phyloP scores from a whole-genome alignment of 306 rosid genomes.

The Vigna reflexopilosa region DNA sequence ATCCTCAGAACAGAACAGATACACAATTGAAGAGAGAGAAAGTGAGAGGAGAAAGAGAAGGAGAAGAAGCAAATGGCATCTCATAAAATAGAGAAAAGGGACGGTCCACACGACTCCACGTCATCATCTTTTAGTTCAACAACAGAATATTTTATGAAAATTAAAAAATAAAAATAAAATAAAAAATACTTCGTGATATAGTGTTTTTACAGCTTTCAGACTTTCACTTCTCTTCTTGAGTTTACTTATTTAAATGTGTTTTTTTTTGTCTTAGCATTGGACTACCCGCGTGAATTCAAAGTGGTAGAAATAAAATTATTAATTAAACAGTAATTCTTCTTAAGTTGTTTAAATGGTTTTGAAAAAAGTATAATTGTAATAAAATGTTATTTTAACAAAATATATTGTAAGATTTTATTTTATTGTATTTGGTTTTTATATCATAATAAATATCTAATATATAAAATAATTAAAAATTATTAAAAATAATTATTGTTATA shows the following conservation, averaged over 20 bases:
- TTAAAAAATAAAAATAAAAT: neutral
- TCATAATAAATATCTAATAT: too few species aligned
- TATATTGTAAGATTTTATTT: too few species aligned
- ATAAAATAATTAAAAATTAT: too few species aligned
- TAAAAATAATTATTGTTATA: too few species aligned
- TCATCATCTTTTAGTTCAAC: constrained; percentile 17
- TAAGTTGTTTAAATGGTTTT: too few species aligned
- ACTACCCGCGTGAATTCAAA: constrained; percentile 38
- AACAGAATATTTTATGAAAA: neutral
- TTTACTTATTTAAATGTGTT: constrained; percentile 5
- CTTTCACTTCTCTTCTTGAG: neutral
- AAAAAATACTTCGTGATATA: neutral
- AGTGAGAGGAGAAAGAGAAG: constrained; percentile 20
- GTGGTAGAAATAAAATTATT: constrained; percentile 6
- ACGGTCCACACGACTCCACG: constrained; percentile 72
- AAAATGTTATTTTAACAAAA: too few species aligned
- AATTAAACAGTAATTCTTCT: neutral
- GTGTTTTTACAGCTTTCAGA: neutral
- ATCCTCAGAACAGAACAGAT: neutral
- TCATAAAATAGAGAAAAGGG: constrained; percentile 50
- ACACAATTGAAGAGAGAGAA: constrained; percentile 23
- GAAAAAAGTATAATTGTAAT: too few species aligned
- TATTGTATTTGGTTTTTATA: too few species aligned
- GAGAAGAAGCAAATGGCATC: constrained; percentile 47
- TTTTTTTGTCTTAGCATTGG: too few species aligned